Percentiles rank a stretch among this genome's conserved stretches.
These are phyloP conservation scores for Westerdykella aurantiaca DNA, from an alignment of 2,329 filamentous ascomycete species.

Conservation along the genomic window DNA sequence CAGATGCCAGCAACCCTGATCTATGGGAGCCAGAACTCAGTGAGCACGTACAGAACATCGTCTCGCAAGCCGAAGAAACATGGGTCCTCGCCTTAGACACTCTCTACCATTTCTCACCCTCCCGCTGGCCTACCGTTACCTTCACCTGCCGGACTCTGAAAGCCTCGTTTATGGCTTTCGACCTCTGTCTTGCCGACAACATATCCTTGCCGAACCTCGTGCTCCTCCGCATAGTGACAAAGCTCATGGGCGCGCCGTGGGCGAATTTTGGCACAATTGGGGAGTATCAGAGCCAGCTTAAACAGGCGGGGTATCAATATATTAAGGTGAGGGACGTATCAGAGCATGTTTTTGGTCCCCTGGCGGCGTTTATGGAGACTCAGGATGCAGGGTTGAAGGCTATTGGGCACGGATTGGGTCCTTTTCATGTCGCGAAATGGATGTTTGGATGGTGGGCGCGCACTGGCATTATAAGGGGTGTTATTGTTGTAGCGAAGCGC, in stretches of 20 bases:
- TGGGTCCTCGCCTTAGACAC: conserved; percentile 55
- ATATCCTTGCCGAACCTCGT: conserved; percentile 18
- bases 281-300: conserved; percentile 44
- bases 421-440: conserved; percentile 27
- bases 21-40: conserved; percentile 37
- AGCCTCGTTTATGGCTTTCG: conserved; percentile 52
- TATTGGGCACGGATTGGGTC: conserved; percentile 37
- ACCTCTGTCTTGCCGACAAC: conserved; percentile 40
- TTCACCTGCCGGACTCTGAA: conserved; percentile 39
- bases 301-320: conserved; percentile 45
- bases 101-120: conserved; percentile 53
- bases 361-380: conserved; percentile 43
- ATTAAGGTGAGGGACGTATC: conserved; percentile 50
- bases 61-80: conserved; percentile 18
- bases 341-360: conserved; percentile 47
- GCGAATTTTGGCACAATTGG: conserved; percentile 45
- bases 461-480: conserved; percentile 35
- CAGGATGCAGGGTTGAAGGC: conserved; percentile 31
- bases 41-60: conserved; percentile 4
- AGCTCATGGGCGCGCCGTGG: conserved; percentile 46
- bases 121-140: conserved; percentile 44
- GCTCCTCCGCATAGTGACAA: conserved; percentile 41
- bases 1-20: conserved; percentile 46
- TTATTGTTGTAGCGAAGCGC: conserved; percentile 37
- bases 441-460: conserved; percentile 42